These are phyloP conservation scores for Heritiera littoralis DNA, from an alignment of 345 rosid species.

Conservation along the genomic window DNA sequence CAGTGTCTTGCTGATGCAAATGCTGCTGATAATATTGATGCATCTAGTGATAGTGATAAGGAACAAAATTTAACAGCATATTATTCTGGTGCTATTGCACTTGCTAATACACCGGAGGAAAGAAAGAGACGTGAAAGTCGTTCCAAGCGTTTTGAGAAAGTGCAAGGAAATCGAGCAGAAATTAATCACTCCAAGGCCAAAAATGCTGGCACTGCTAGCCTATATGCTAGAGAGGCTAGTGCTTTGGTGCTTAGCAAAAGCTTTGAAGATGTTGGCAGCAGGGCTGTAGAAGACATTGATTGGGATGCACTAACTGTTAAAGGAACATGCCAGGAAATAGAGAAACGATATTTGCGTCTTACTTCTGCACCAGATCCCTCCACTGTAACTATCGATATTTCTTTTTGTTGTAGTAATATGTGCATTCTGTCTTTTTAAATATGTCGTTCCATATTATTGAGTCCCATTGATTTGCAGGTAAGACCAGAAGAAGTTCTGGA, in stretches of 20 bases:
- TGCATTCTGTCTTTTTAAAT: conserved; percentile 17
- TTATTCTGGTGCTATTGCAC: conserved; percentile 70
- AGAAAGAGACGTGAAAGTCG: conserved; percentile 90
- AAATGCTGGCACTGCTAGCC: conserved; percentile 61
- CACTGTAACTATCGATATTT: conserved; percentile 58
- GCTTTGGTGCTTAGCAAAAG: conserved; percentile 69
- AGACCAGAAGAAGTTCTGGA: conserved; percentile 97
- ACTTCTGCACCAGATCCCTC: conserved; percentile 99
- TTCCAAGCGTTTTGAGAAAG: conserved; percentile 86
- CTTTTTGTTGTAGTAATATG: conserved; percentile 13
- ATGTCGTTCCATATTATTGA: conserved; percentile 1
- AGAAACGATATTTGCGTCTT: conserved; percentile 95
- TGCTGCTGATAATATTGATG: conserved; percentile 63
- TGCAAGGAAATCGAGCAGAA: conserved; percentile 64
- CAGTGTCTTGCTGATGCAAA: conserved; percentile 57
- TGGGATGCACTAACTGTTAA: conserved; percentile 97
- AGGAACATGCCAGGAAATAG: conserved; percentile 96
- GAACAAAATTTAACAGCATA: conserved; percentile 72
- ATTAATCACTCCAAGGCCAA: conserved; percentile 55
- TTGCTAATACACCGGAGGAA: conserved; percentile 83
- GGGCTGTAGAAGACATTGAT: conserved; percentile 98
- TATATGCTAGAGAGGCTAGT: conserved; percentile 72
- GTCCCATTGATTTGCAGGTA: conserved; percentile 55
- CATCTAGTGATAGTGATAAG: conserved; percentile 95
- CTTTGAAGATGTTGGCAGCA: conserved; percentile 75